Evolutionary conservation across 768 basidiomycete species (phyloP).

Genomic region (Leccinum pellstonianum): DNA sequence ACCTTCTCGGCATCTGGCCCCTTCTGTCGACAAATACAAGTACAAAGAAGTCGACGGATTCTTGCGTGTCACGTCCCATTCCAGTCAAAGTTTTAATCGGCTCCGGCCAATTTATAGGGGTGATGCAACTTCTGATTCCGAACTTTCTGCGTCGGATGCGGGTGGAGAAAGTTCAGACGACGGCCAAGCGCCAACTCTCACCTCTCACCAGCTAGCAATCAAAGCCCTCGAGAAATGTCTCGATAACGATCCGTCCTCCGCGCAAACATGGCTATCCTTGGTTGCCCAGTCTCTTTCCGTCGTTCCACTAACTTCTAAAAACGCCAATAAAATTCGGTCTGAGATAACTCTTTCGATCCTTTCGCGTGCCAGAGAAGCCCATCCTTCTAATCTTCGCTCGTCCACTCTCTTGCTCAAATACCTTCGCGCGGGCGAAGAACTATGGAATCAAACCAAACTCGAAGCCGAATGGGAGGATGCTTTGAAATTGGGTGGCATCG

Average conservation of each 20-base stretch:
- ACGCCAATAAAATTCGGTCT: constrained; percentile 62
- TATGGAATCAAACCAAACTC: constrained; percentile 61
- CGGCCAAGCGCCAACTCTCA: constrained; percentile 35
- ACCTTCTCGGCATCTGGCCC: constrained; percentile 47
- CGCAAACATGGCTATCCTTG: constrained; percentile 61
- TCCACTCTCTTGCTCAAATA: constrained; percentile 57
- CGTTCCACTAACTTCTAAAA: constrained; percentile 63
- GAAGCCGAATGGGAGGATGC: constrained; percentile 69
- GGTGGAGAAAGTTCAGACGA: constrained; percentile 38
- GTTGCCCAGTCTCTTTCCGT: constrained; percentile 61
- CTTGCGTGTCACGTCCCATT: constrained; percentile 52
- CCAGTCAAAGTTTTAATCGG: constrained; percentile 33
- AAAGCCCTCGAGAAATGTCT: constrained; percentile 59
- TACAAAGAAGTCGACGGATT: constrained; percentile 70
- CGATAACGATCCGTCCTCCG: constrained; percentile 47
- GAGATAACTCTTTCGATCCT: constrained; percentile 72
- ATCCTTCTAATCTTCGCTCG: constrained; percentile 51
- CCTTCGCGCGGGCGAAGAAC: constrained; percentile 68
- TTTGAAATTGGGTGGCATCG: constrained; percentile 47
- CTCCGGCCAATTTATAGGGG: constrained; percentile 51
- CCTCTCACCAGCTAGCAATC: constrained; percentile 58
- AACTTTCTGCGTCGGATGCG: constrained; percentile 32
- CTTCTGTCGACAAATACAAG: constrained; percentile 39
- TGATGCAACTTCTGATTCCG: constrained; percentile 34
- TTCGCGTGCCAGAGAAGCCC: constrained; percentile 56